These are phyloP conservation scores for Huiozyma naganishii DNA, from an alignment of 805 yeast genomes.

Conservation along the genomic window DNA sequence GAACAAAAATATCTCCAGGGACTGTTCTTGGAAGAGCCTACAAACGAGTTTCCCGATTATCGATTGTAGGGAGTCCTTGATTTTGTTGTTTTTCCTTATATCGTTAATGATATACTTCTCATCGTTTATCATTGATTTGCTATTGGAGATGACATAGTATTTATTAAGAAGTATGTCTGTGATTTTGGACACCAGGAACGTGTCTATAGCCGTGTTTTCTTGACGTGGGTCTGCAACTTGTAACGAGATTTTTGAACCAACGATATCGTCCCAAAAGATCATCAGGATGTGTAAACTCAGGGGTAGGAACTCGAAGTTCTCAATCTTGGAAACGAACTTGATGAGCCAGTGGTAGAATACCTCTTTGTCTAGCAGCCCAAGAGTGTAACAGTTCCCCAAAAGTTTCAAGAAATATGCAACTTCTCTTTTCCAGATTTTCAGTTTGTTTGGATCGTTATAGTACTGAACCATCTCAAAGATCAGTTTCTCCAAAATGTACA, in stretches of 20 bases:
- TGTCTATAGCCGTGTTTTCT: not conserved
- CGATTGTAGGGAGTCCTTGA: conserved; percentile 17
- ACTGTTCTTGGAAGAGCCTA: conserved; percentile 24
- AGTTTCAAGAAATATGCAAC: conserved; percentile 53
- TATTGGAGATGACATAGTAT: conserved; percentile 30
- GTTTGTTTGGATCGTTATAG: conserved; percentile 20
- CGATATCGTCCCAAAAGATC: conserved; percentile 62
- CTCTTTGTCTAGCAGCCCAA: conserved; percentile 52
- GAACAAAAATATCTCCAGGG: conserved; percentile 47
- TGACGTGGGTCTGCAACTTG: conserved; percentile 12
- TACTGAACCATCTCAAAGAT: conserved; percentile 25
- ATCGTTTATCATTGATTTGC: conserved; percentile 28
- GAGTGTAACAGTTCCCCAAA: conserved; percentile 54
- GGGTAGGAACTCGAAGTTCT: conserved; percentile 33
- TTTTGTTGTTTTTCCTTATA: conserved; percentile 26
- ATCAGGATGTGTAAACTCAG: conserved; percentile 43
- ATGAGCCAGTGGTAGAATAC: conserved; percentile 56
- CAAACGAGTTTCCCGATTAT: conserved; percentile 23
- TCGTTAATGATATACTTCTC: conserved; percentile 30
- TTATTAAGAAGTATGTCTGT: conserved; percentile 48
- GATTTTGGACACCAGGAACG: conserved; percentile 48
- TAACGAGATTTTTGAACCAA: conserved; percentile 18
- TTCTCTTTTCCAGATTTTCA: conserved; percentile 33
- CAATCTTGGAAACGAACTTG: conserved; percentile 36
- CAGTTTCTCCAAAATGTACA: conserved; percentile 35